Evolutionary conservation across 2,329 filamentous ascomycete genomes (phyloP).

Genomic region (Botrytis byssoidea): DNA sequence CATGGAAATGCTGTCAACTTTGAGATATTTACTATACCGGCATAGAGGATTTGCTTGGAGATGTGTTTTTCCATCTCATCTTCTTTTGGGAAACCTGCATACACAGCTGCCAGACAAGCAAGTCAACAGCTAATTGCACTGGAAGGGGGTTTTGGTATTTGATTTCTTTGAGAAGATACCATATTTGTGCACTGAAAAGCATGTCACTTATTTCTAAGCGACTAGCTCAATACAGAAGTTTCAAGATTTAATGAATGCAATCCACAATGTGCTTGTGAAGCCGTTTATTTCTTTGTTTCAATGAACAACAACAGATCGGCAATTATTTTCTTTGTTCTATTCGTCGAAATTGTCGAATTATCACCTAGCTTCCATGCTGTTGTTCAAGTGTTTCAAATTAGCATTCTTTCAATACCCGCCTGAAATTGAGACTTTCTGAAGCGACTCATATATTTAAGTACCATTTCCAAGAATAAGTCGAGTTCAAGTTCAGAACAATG

Average conservation of each 20-base stretch:
- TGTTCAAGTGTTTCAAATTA: background rate
- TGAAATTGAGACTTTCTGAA: background rate
- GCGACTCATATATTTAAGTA: background rate
- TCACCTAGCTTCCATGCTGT: background rate
- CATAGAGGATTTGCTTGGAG: conserved; percentile 10
- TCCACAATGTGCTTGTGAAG: conserved; percentile 1
- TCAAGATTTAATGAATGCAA: conserved; percentile 1
- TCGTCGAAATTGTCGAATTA: background rate
- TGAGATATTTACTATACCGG: conserved; percentile 6
- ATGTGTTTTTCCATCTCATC: conserved; percentile 5
- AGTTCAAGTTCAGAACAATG: background rate
- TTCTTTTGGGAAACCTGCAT: conserved; percentile 2
- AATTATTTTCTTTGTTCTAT: background rate
- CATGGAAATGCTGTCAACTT: conserved; percentile 6
- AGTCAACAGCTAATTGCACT: background rate
- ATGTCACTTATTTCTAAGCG: background rate
- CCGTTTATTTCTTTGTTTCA: background rate
- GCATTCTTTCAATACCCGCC: background rate
- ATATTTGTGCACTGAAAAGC: conserved; percentile 1
- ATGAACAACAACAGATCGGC: background rate
- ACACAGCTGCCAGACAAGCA: background rate
- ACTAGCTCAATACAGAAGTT: conserved; percentile 16
- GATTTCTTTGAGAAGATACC: conserved; percentile 12
- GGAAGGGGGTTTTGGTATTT: background rate
- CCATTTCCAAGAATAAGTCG: background rate